Base-by-base conservation (phyloP, 148 eudicot genomes). In the Rhododendron molle region DNA sequence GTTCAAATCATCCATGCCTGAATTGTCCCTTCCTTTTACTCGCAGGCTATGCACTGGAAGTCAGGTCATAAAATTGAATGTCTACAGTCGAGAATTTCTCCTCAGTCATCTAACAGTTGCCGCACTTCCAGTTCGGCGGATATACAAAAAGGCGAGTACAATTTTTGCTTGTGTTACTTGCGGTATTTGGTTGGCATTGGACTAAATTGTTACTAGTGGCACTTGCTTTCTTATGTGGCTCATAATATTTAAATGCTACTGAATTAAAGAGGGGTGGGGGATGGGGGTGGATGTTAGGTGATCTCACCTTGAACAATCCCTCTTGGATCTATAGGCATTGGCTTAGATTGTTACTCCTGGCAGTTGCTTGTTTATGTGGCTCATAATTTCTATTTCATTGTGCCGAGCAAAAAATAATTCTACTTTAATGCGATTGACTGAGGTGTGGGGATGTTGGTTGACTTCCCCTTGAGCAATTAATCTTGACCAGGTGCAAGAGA, bases 41-140 rank as follows among this genome's bases (percentile, higher is more conserved):
- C 88, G 87, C 91, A 96, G 99, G 87, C 87, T 83, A 81, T 77
- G 86, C 97, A 96, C 83, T 96, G 97, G 98, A 87, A 84, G 36
- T 89, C 86, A 43, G 86, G 91, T 86, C 99, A 96, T 89, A 94
- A 90, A 85, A 84, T 44, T 73, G 87, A 87, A 74, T 96, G 99
- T 87, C 90, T 40, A 60, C 86, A 88, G 60, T 81, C 89, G 81
- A 80, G 76, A 52, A 36, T 87, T 82, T 84, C 90, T 83, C 83
- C 88, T 85, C 91, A 86, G 44, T 56, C 89, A 78, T 87, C 93
- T 84, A 88, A 83, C 21, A 32, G 76, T 32, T 71, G 20, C 82
- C 78, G 67, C 15, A 83, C n/a, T 71, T 46, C 34, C 80, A 83
- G 76, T 43, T 86, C 86, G 16, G 71, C 85, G 72, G 92, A 91